Conservation (phyloP, 2,329 filamentous ascomycete species). For the Aspergillus pseudoviridinutans region DNA sequence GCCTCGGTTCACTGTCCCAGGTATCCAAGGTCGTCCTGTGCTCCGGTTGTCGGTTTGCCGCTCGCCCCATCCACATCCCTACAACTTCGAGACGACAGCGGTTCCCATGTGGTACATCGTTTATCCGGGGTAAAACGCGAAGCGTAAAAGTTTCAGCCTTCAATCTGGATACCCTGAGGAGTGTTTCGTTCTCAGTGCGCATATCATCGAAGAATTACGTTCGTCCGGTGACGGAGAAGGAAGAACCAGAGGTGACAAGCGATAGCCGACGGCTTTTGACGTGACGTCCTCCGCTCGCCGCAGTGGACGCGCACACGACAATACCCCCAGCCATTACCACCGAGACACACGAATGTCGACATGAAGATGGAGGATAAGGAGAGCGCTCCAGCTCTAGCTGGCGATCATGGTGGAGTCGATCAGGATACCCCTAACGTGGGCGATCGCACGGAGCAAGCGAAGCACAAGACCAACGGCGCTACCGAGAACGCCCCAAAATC, state of each 20-base stretch:
- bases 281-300: neutral
- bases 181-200: slow-evolving; percentile 8
- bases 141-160: neutral
- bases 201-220: neutral
- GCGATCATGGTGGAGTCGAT: slow-evolving; percentile 36
- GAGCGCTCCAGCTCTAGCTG: slow-evolving; percentile 32
- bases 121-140: slow-evolving; percentile 8
- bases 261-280: neutral
- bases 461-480: slow-evolving; percentile 44
- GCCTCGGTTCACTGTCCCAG: neutral
- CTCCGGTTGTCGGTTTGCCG: neutral
- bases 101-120: slow-evolving; percentile 1
- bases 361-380: slow-evolving; percentile 31
- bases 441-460: slow-evolving; percentile 34
- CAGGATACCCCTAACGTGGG: slow-evolving; percentile 35
- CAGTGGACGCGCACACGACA: neutral
- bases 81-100: slow-evolving; percentile 5
- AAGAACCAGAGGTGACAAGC: neutral
- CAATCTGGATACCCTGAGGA: slow-evolving; percentile 13
- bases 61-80: neutral
- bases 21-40: neutral
- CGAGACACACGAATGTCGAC: slow-evolving; percentile 14
- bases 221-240: neutral
- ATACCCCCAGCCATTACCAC: neutral
- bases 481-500: slow-evolving; percentile 63